phyloP scores from a whole-genome alignment of 202 grass and related monocot species.

The Bolboschoenoplectus hybrid region DNA sequence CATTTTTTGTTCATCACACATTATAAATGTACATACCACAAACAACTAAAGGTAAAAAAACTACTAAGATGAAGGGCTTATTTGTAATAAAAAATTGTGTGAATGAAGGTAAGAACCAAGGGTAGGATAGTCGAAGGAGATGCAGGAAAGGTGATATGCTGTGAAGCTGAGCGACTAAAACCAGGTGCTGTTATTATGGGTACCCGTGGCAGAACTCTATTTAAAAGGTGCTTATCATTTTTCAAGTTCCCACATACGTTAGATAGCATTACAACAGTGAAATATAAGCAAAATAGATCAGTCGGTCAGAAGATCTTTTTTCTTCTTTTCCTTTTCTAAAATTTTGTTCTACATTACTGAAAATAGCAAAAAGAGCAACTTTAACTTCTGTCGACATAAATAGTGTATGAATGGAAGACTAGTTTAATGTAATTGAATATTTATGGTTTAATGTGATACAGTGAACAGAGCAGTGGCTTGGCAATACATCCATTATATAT shows the following conservation, averaged over 20 bases:
- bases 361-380: neutral
- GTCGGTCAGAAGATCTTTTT: neutral
- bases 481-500: neutral
- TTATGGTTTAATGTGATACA: neutral
- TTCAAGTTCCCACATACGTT: conserved; percentile 28
- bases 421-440: neutral
- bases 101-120: conserved; percentile 60
- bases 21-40: neutral
- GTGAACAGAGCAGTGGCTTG: neutral
- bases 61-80: neutral
- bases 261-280: neutral
- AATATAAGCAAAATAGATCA: neutral
- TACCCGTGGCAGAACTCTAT: conserved; percentile 66
- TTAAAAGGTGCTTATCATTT: conserved; percentile 62
- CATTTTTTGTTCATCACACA: neutral
- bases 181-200: conserved; percentile 88
- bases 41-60: neutral
- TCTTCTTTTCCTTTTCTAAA: neutral
- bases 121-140: conserved; percentile 76
- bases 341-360: neutral
- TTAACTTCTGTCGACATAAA: neutral
- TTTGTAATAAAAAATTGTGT: conserved; percentile 15
- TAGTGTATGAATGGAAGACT: neutral
- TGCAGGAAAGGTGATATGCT: conserved; percentile 76
- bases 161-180: conserved; percentile 73